Evolutionary conservation across 2,329 filamentous ascomycete species (phyloP).

Genomic region (Colletotrichum viniferum): DNA sequence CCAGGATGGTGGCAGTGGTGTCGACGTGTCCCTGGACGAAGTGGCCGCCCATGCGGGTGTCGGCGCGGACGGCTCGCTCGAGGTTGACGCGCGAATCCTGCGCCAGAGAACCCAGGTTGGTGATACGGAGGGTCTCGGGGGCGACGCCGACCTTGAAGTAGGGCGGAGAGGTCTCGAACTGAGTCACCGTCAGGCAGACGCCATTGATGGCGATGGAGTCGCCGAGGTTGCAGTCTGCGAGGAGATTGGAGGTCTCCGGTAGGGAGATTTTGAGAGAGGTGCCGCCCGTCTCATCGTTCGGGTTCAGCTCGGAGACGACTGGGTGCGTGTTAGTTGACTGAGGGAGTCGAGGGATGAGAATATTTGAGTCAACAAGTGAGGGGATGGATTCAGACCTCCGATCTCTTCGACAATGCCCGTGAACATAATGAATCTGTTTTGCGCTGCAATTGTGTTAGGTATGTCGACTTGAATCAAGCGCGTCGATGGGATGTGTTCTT

Average conservation of each 20-base stretch:
- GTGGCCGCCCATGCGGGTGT: conserved; percentile 96
- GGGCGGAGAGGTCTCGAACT: conserved; percentile 44
- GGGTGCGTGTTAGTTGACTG: conserved; percentile 26
- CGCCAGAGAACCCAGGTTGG: conserved; percentile 82
- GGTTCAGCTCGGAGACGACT: conserved; percentile 85
- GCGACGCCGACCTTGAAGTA: conserved; percentile 92
- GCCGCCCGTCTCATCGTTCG: conserved; percentile 82
- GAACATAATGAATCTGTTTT: conserved; percentile 69
- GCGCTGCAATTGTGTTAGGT: neutral
- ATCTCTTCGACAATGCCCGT: conserved; percentile 93
- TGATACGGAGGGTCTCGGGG: conserved; percentile 93
- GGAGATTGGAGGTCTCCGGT: conserved; percentile 69
- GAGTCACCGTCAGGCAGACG: conserved; percentile 88
- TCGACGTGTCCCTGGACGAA: conserved; percentile 99
- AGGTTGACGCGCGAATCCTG: conserved; percentile 80
- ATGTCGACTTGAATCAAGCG: neutral
- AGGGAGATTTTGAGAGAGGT: conserved; percentile 88
- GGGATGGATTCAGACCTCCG: conserved; percentile 71
- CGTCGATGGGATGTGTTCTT: neutral
- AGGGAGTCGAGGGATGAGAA: neutral
- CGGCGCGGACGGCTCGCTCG: conserved; percentile 88
- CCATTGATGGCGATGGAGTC: conserved; percentile 97
- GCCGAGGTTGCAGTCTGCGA: conserved; percentile 82
- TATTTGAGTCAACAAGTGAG: neutral
- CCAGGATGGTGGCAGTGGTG: conserved; percentile 77